These are phyloP conservation scores for Trichoderma virens DNA, from an alignment of 495 filamentous ascomycete species.

Conservation along the genomic window DNA sequence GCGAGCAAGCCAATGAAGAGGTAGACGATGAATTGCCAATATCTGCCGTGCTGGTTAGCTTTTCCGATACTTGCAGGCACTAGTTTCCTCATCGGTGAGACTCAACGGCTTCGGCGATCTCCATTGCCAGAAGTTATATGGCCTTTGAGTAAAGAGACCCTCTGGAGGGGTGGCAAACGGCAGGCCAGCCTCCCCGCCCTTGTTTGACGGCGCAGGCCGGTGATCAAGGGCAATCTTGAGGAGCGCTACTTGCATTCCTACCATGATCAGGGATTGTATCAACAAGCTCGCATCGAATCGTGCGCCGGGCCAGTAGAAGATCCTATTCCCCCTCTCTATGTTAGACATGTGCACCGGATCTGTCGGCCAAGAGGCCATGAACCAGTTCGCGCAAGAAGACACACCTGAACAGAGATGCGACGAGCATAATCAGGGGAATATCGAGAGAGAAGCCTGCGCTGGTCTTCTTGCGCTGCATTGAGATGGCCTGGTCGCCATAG, in stretches of 20 bases:
- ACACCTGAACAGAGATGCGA: constrained; percentile 84
- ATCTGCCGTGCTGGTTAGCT: constrained; percentile 40
- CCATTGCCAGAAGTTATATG: constrained; percentile 96
- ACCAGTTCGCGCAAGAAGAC: constrained; percentile 15
- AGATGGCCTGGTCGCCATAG: constrained; percentile 86
- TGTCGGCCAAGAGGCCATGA: background rate
- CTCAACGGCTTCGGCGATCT: constrained; percentile 60
- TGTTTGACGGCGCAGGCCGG: constrained; percentile 56
- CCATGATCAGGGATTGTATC: constrained; percentile 80
- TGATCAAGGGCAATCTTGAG: constrained; percentile 88
- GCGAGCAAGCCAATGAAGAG: constrained; percentile 56
- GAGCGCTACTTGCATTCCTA: constrained; percentile 69
- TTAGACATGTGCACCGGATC: constrained; percentile 1
- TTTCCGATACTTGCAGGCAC: background rate
- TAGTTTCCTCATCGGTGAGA: background rate
- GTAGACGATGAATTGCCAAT: constrained; percentile 79
- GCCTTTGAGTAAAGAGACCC: constrained; percentile 47
- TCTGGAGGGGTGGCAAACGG: constrained; percentile 52
- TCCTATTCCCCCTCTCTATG: constrained; percentile 34
- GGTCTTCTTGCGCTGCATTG: constrained; percentile 71
- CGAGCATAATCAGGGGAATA: constrained; percentile 96
- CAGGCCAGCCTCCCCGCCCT: constrained; percentile 46
- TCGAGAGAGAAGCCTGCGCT: constrained; percentile 83
- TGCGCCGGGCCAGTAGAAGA: constrained; percentile 93
- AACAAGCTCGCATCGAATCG: constrained; percentile 74